Evolutionary conservation across 1,284 basidiomycete genomes (phyloP), one percentile per base, ranked within the genome.

Genomic region (Tremellales sp.): DNA sequence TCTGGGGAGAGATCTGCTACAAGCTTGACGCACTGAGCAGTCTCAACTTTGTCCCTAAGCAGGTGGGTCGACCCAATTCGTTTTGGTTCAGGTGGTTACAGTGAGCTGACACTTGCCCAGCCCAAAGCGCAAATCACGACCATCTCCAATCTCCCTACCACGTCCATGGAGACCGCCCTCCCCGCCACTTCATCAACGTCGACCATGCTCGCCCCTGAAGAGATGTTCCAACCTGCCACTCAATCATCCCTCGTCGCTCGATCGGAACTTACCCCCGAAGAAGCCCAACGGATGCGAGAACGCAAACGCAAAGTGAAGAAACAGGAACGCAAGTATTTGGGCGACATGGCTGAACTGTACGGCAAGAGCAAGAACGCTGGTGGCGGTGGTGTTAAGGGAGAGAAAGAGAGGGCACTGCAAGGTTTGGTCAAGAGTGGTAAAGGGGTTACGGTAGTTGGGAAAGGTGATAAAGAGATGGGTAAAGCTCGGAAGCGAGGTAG

Each of bases 1-100:
- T 87, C 10, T 97, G 93, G 86, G 87, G 91, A 51, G 81, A 82
- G 40, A 85, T 99, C 36, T 90, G 85, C 57, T 79, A 81, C 53
- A 97, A 96, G 72, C 79, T 98, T 25, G 94, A 98, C 74, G 91
- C 93, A 6, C 77, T 98, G 37, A 89, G 86, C 68, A 97, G 96
- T 68, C 85, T 93, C 3, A 90, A 97, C 75, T 97, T 92, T 71
- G 88, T 89, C 4, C 96, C 96, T 3, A 97, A 97, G 74, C 84
- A 86, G 68, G 91, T 91, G 58, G 55, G 84, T 60, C n/a, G n/a
- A n/a, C n/a, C 15, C 12, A 12, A 24, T 8, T 37, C n/a, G 17
- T 36, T 6, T 24, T 42, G 10, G 43, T 12, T 27, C 11, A 13
- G 15, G 17, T 39, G 22, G 10, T 36, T 24, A n/a, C n/a, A n/a